Percentiles rank a stretch among this genome's conserved stretches.
Evolutionary conservation across 2,329 filamentous ascomycete genomes (phyloP).

Genomic region (Ophiostoma sp.): DNA sequence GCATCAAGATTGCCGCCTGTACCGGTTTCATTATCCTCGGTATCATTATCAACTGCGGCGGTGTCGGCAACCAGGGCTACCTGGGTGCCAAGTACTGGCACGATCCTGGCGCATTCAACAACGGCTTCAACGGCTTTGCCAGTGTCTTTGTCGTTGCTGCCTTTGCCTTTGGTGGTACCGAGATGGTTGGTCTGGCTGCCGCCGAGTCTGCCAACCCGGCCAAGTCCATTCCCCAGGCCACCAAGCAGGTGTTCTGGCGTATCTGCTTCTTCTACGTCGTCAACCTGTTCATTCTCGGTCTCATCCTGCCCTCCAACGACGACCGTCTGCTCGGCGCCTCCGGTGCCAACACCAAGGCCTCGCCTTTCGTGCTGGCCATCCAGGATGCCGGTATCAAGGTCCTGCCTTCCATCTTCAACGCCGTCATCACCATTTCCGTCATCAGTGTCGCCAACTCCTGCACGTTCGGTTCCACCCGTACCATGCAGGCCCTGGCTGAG

Average conservation of each 20-base stretch:
- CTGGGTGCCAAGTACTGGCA: constrained; percentile 58
- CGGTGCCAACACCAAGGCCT: constrained; percentile 41
- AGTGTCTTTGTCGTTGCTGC: constrained; percentile 49
- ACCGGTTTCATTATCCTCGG: constrained; percentile 61
- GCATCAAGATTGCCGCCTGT: constrained; percentile 54
- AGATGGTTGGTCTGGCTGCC: constrained; percentile 48
- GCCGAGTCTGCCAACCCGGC: constrained; percentile 47
- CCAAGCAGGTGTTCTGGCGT: constrained; percentile 52
- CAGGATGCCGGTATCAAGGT: constrained; percentile 45
- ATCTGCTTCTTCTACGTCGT: constrained; percentile 50
- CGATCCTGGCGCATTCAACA: constrained; percentile 49
- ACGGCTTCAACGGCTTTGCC: constrained; percentile 47
- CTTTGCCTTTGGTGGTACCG: constrained; percentile 48
- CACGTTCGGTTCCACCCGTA: constrained; percentile 47
- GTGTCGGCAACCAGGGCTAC: constrained; percentile 51
- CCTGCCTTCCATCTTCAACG: constrained; percentile 50
- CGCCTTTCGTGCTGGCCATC: constrained; percentile 49
- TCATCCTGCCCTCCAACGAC: constrained; percentile 44
- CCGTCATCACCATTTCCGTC: constrained; percentile 47
- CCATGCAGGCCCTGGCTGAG: constrained; percentile 46
- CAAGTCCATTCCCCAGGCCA: constrained; percentile 45
- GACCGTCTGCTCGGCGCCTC: constrained; percentile 36
- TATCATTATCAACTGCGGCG: constrained; percentile 54
- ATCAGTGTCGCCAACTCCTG: constrained; percentile 49
- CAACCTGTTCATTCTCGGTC: constrained; percentile 46